Base-by-base conservation (phyloP, 768 basidiomycete genomes). In the Boletus tomentosulus region DNA sequence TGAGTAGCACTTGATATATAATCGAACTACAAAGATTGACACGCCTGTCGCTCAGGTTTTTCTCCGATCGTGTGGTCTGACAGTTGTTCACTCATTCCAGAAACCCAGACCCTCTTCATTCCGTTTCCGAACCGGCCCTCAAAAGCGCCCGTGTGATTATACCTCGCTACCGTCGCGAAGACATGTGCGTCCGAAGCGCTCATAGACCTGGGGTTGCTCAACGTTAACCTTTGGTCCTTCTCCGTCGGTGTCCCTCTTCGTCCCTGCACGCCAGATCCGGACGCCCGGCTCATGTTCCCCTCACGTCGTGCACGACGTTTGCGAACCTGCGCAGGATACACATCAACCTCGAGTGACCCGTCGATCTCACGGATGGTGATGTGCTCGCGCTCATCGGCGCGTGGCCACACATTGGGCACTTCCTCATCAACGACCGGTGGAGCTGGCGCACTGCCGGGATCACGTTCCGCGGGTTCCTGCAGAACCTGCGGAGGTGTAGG, bases 391-490 rank as follows among this genome's bases (percentile, higher is more conserved):
- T 62, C 47, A 48, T 46, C 11, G 13, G 48, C 10, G 42, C 57
- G 8, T 62, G 50, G 53, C 57, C 60, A 7, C 19, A 39, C 6
- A 19, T 62, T 5, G 34, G 47, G 7, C 33, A 31, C 1, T 27
- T 62, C 28, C 4, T 47, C 31, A 39, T 62, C 45, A 54, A 62
- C 31, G 48, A 54, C 24, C 35, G 50, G 3, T 56, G 49, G 54
- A 57, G 55, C 10, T 62, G 57, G 55, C 22, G 51, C 6, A 46
- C 37, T 1, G 1, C 39, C 0, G 57, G 53, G 16, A 45, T 62
- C 54, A 52, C 55, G 11, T 34, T 56, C 8, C 25, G 12, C 7
- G 51, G 57, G 22, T 47, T 62, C 4, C 12, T 31, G 15, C 46
- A 19, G 24, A 19, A 58, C 2, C 10, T 58, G 16, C 34, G 35